phyloP scores from a whole-genome alignment of 768 basidiomycete species.

The Russula sp. region DNA sequence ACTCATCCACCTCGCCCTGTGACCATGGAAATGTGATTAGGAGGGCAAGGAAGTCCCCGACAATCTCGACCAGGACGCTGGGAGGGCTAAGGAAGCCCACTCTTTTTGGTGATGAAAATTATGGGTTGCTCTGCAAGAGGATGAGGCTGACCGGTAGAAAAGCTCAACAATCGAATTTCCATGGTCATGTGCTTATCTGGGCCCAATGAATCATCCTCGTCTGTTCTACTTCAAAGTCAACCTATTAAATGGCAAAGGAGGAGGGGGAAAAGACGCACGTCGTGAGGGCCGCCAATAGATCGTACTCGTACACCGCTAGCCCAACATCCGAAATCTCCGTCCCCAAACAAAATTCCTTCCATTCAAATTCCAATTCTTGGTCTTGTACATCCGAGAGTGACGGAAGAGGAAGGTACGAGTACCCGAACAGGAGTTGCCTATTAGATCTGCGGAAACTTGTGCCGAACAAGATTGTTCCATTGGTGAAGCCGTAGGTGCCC shows the following conservation, averaged over 20 bases:
- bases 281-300: conserved; percentile 16
- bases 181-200: neutral
- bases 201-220: neutral
- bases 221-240: conserved; percentile 2
- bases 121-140: conserved; percentile 11
- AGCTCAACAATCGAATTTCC: conserved; percentile 16
- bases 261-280: conserved; percentile 8
- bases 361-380: neutral
- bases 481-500: conserved; percentile 21
- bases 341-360: conserved; percentile 1
- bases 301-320: conserved; percentile 17
- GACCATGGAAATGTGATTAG: conserved; percentile 15
- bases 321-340: conserved; percentile 17
- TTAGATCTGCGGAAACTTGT: neutral
- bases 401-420: conserved; percentile 11
- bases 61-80: conserved; percentile 17
- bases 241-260: neutral
- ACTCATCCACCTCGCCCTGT: conserved; percentile 12
- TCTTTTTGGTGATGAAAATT: conserved; percentile 11
- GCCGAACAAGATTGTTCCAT: conserved; percentile 19
- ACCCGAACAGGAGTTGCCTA: conserved; percentile 4
- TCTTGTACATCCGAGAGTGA: neutral
- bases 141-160: conserved; percentile 18
- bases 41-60: conserved; percentile 17
- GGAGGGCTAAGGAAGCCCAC: conserved; percentile 1